These are phyloP conservation scores for Xerocomus spinulosus DNA, from an alignment of 768 basidiomycete species.

Conservation along the genomic window DNA sequence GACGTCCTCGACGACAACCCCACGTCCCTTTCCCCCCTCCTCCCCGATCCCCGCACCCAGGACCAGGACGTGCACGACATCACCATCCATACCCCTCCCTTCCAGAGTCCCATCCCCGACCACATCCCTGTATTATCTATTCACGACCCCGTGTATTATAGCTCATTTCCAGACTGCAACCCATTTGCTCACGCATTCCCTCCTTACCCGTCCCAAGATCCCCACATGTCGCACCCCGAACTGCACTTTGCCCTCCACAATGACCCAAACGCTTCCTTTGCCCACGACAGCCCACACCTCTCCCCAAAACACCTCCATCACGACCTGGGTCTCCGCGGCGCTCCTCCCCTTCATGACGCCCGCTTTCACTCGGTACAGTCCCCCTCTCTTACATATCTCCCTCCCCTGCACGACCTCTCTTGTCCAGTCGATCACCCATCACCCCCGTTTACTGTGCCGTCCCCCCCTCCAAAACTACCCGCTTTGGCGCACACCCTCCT, in stretches of 20 bases:
- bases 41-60: conserved; percentile 22
- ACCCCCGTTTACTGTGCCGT: conserved; percentile 14
- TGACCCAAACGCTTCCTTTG: conserved; percentile 15
- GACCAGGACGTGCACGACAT: conserved; percentile 33
- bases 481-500: conserved; percentile 28
- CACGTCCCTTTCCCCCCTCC: conserved; percentile 10
- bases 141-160: conserved; percentile 33
- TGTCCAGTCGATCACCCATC: conserved; percentile 15
- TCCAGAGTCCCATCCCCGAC: conserved; percentile 15
- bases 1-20: conserved; percentile 17
- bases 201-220: conserved; percentile 27
- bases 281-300: conserved; percentile 21
- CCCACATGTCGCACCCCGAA: conserved; percentile 25
- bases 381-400: conserved; percentile 23
- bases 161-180: conserved; percentile 24
- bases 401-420: conserved; percentile 24
- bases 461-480: conserved; percentile 22
- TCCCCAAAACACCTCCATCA: conserved; percentile 30
- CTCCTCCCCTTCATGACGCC: conserved; percentile 23
- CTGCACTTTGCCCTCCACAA: conserved; percentile 24
- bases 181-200: conserved; percentile 20
- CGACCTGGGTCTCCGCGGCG: conserved; percentile 16
- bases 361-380: conserved; percentile 28
- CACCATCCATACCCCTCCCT: conserved; percentile 27
- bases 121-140: conserved; percentile 32